Evolutionary conservation across 148 eudicot genomes (phyloP).

Genomic region (Camellia lanceoleosa): DNA sequence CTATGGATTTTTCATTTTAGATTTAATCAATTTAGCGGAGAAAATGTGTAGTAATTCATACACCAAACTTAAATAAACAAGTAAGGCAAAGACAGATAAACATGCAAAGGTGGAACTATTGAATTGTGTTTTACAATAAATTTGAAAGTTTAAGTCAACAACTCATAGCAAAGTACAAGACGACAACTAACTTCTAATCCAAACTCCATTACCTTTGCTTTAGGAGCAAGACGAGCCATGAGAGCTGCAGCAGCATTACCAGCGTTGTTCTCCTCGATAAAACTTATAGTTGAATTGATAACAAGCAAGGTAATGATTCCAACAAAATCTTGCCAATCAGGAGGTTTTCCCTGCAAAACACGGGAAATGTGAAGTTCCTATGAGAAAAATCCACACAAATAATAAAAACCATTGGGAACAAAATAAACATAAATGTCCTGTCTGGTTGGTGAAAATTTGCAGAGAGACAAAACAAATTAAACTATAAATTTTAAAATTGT

Average conservation of each 20-base stretch:
- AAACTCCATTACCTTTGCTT: slow-evolving; percentile 33
- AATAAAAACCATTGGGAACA: background rate
- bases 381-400: background rate
- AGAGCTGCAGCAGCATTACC: slow-evolving; percentile 50
- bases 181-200: background rate
- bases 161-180: too few species aligned
- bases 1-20: slow-evolving; percentile 13
- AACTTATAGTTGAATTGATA: slow-evolving; percentile 51
- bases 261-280: slow-evolving; percentile 47
- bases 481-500: too few species aligned
- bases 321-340: slow-evolving; percentile 54
- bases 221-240: slow-evolving; percentile 48
- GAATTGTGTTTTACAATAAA: background rate
- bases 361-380: background rate
- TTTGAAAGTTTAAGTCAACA: too few species aligned
- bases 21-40: background rate
- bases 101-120: background rate
- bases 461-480: too few species aligned
- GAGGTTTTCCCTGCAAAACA: slow-evolving; percentile 41
- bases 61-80: background rate
- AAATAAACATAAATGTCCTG: background rate
- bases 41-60: background rate
- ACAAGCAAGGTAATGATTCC: slow-evolving; percentile 43
- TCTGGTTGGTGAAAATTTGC: too few species aligned
- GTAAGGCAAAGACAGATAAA: background rate